phyloP scores from a whole-genome alignment of 108 stramenopile species.

The Halocafeteria seosinensis region DNA sequence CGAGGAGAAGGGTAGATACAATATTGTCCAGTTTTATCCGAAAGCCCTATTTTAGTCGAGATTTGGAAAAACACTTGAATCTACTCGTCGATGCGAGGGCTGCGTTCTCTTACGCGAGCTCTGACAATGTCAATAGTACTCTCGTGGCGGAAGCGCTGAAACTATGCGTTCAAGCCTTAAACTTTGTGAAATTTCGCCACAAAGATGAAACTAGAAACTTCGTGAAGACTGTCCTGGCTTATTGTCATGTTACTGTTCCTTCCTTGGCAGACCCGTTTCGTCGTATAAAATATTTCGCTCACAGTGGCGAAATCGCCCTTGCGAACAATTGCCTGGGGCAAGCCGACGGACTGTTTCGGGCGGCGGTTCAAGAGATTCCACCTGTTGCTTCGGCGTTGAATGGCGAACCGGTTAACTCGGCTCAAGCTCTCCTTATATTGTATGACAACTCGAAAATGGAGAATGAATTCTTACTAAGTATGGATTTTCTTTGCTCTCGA shows the following conservation, averaged over 20 bases:
- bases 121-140: neutral
- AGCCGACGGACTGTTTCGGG: neutral
- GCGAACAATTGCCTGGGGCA: neutral
- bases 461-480: neutral
- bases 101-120: conserved; percentile 1
- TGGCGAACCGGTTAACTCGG: neutral
- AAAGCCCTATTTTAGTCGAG: conserved; percentile 13
- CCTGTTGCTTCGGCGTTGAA: neutral
- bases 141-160: neutral
- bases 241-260: conserved; percentile 12
- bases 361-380: neutral
- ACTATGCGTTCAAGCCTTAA: neutral
- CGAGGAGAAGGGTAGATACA: neutral
- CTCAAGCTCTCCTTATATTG: neutral
- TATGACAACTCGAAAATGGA: too few relatives aligned
- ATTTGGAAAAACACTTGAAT: conserved; percentile 15
- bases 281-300: neutral
- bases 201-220: neutral
- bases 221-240: conserved; percentile 12
- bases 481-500: neutral
- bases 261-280: neutral
- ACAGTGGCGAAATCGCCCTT: neutral
- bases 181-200: conserved; percentile 3
- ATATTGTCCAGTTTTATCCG: neutral
- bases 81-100: conserved; percentile 2